Conservation (phyloP, 495 filamentous ascomycete species). For the Pyrenula massariospora region DNA sequence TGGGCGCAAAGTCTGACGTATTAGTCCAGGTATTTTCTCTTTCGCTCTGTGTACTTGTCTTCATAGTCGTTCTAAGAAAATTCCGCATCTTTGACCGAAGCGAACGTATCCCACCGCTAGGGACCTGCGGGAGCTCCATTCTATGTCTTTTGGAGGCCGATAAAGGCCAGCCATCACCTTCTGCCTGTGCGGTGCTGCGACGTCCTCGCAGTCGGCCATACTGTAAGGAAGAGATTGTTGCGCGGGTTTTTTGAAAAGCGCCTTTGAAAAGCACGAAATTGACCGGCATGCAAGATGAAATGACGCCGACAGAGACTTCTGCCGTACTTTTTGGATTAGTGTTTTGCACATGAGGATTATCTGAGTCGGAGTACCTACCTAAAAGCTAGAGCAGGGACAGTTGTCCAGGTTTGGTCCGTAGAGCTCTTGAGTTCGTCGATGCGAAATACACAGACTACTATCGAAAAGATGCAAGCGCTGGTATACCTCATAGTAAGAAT, state of each 20-base stretch:
- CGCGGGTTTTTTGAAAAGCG: not conserved
- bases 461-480: not conserved
- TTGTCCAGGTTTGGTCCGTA: not conserved
- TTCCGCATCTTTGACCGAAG: not conserved
- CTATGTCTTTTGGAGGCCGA: not conserved
- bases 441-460: not conserved
- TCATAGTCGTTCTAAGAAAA: not conserved
- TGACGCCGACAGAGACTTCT: not conserved
- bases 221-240: not conserved
- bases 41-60: not conserved
- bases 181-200: not conserved
- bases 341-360: not conserved
- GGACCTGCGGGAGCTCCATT: not conserved
- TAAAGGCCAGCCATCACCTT: not conserved
- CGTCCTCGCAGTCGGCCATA: not conserved
- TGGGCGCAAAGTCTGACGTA: not conserved
- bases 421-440: not conserved
- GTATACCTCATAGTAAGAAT: not conserved
- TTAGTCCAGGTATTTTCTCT: not conserved
- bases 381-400: not conserved
- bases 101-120: not conserved
- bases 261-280: not conserved
- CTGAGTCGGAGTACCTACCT: not conserved
- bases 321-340: not conserved
- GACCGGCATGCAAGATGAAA: not conserved